Base-by-base conservation (phyloP, 2,329 filamentous ascomycete genomes). In the Calonectria hawksworthii region DNA sequence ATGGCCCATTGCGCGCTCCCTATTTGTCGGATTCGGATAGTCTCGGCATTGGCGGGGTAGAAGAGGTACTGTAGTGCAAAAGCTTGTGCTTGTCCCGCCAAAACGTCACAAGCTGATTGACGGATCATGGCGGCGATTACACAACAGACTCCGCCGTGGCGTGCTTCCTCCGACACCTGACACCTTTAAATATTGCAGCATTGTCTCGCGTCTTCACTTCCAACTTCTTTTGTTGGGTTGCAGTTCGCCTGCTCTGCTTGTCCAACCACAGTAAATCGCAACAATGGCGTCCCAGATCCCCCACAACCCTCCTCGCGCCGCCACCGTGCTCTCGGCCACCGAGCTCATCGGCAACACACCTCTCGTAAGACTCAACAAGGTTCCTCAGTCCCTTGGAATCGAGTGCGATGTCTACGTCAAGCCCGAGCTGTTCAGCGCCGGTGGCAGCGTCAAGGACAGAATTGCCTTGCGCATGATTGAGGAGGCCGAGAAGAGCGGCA, bases 401-500 rank as follows among this genome's bases (percentile, higher is more conserved):
- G 93, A 97, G 84, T 95, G 94, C 72, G 93, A 95, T 70, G 94
- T 98, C 65, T 98, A 96, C 85, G 96, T 93, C 76, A 98, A 98
- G 86, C 91, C 96, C 73, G 96, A 98, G 86, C 93, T 96, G 74
- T 98, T 98, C 90, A 98, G 98, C 87, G 95, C 96, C 16, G 96
- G 96, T 73, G 96, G 96, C 78, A 97, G 94, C 83, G 94, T 98
- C 83, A 98, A 98, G 87, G 96, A 98, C 87, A 91, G 96, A 75
- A 99, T 99, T 84, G 97, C 97, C 28, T 88, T 98, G 84, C 94
- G 97, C 83, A 99, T 99, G 97, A 94, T 99, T 76, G 96, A 99
- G 87, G 94, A 96, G 85, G 97, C 97, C 18, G 97, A 99, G 90
- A 93, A 92, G 83, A 93, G 91, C 68, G 97, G 97, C 59, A 93